Evolutionary conservation across 805 yeast genomes (phyloP).

Genomic region (Metschnikowia rubicola): DNA sequence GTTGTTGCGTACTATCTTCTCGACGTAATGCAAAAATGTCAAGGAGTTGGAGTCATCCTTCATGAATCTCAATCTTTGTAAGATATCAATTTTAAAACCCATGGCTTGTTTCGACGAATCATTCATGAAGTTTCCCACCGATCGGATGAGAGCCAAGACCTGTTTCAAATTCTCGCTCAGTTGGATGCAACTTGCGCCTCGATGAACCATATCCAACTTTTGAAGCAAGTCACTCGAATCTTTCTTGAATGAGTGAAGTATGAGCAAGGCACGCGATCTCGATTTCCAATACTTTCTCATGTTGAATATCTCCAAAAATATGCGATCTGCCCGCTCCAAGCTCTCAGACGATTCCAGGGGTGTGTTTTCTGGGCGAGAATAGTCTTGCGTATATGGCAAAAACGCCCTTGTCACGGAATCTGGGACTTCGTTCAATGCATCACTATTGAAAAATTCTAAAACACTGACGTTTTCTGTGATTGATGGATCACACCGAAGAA

Average conservation of each 20-base stretch:
- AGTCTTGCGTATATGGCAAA: slow-evolving; percentile 62
- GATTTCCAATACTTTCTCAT: slow-evolving; percentile 70
- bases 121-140: slow-evolving; percentile 96
- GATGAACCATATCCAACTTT: slow-evolving; percentile 62
- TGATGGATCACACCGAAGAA: slow-evolving; percentile 58
- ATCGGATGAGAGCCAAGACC: slow-evolving; percentile 77
- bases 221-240: slow-evolving; percentile 61
- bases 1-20: slow-evolving; percentile 75
- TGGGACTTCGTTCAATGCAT: slow-evolving; percentile 59
- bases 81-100: slow-evolving; percentile 88
- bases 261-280: slow-evolving; percentile 59
- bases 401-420: slow-evolving; percentile 52
- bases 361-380: slow-evolving; percentile 15
- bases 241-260: slow-evolving; percentile 54
- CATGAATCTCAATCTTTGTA: slow-evolving; percentile 84
- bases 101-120: slow-evolving; percentile 86
- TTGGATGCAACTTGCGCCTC: slow-evolving; percentile 64
- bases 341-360: slow-evolving; percentile 25
- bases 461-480: slow-evolving; percentile 54
- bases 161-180: slow-evolving; percentile 64
- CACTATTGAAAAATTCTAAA: slow-evolving; percentile 66
- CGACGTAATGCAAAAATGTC: slow-evolving; percentile 91
- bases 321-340: slow-evolving; percentile 66
- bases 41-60: slow-evolving; percentile 84
- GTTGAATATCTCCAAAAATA: slow-evolving; percentile 66